Evolutionary conservation across 2,329 filamentous ascomycete species (phyloP).

Genomic region (Fusarium sp.): DNA sequence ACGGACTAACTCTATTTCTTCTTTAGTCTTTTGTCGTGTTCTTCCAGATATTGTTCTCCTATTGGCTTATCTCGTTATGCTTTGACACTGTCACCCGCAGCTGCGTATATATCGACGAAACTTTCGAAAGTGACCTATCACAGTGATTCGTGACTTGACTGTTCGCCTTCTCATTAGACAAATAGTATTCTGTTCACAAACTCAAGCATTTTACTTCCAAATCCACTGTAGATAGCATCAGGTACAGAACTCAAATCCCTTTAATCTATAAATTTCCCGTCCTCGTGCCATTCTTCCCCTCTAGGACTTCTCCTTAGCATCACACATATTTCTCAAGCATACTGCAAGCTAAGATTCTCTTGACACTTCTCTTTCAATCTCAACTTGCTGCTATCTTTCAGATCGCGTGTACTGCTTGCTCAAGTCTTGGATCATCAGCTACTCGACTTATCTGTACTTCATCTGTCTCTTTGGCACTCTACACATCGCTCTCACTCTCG

Average conservation of each 20-base stretch:
- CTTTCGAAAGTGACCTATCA: not conserved
- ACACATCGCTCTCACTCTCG: not conserved
- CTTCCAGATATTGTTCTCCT: not conserved
- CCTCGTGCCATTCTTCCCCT: accelerated
- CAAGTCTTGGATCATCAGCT: not conserved
- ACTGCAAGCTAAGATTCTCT: not conserved
- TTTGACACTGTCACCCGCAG: not conserved
- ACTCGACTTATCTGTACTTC: not conserved
- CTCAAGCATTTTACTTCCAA: not conserved
- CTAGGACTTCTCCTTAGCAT: not conserved
- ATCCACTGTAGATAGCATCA: not conserved
- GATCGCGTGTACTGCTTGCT: too few species aligned
- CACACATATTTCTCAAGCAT: not conserved
- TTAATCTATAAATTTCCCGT: not conserved
- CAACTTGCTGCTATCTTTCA: not conserved
- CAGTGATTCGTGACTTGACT: not conserved
- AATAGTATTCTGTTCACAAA: not conserved
- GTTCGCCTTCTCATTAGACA: not conserved
- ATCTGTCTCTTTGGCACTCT: too few species aligned
- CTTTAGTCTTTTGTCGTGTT: not conserved
- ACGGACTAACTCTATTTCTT: accelerated
- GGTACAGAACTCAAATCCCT: too few species aligned
- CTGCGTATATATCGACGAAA: not conserved
- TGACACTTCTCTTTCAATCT: not conserved
- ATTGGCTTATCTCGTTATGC: not conserved